phyloP scores from a whole-genome alignment of 257 asterid species.

The Fraxinus cuspidata region DNA sequence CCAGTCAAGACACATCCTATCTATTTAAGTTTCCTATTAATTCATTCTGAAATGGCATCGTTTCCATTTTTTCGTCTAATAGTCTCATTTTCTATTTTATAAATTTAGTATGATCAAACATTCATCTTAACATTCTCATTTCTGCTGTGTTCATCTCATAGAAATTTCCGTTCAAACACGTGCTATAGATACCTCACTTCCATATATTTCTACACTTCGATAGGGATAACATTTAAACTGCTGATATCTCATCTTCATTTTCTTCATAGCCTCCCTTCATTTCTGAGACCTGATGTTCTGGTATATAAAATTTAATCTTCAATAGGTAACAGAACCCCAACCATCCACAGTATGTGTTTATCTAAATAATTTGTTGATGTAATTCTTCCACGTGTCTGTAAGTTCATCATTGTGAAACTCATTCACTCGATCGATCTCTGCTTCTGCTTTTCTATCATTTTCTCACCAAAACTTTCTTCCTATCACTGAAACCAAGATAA shows the following conservation, averaged over 20 bases:
- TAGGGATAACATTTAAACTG: neutral
- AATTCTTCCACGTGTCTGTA: neutral
- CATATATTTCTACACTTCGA: neutral
- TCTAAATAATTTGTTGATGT: neutral
- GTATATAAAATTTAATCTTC: neutral
- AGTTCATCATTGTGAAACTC: neutral
- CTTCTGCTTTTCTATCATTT: neutral
- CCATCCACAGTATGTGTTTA: neutral
- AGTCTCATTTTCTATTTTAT: neutral
- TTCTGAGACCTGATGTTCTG: neutral
- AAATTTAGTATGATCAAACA: neutral
- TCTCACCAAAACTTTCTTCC: neutral
- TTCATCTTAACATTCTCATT: neutral
- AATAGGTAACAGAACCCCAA: neutral
- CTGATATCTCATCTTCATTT: neutral
- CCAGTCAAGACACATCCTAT: neutral
- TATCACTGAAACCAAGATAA: neutral
- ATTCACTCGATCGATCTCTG: neutral
- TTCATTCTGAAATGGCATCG: neutral
- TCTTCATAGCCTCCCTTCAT: neutral
- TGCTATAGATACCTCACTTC: neutral
- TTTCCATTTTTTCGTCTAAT: neutral
- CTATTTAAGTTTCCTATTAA: neutral
- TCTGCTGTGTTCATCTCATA: neutral
- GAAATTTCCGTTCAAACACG: neutral